Evolutionary conservation across 306 rosid genomes (phyloP).

Genomic region (Vigna trinervia): DNA sequence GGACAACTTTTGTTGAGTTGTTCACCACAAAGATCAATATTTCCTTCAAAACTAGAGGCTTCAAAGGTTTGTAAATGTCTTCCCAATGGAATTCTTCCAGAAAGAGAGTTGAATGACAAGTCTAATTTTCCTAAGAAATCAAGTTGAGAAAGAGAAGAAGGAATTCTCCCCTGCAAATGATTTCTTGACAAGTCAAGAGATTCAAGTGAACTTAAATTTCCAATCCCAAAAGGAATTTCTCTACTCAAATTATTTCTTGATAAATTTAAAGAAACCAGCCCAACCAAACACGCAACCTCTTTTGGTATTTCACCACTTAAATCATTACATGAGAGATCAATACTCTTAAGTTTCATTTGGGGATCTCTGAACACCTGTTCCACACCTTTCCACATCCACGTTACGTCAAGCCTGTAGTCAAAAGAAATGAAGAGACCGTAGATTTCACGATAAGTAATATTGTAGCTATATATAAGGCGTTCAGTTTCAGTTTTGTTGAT

Average conservation of each 20-base stretch:
- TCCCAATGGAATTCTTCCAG: not conserved
- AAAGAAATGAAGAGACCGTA: accelerated
- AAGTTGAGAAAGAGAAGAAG: not conserved
- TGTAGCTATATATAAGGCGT: too few species aligned
- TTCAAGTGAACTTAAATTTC: not conserved
- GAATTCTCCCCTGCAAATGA: not conserved
- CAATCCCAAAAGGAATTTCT: not conserved
- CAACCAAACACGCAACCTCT: not conserved
- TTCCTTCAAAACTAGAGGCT: constrained; percentile 20
- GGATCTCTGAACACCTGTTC: not conserved
- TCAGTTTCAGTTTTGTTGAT: too few species aligned
- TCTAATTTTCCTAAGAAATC: not conserved
- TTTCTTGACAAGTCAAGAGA: constrained; percentile 14
- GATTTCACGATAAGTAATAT: too few species aligned
- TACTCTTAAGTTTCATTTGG: not conserved
- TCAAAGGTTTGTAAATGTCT: not conserved
- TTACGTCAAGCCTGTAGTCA: too few species aligned
- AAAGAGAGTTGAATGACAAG: not conserved
- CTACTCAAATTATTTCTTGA: not conserved
- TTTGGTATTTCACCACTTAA: not conserved
- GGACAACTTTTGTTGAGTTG: not conserved
- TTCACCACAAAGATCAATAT: constrained; percentile 21
- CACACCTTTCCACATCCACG: not conserved
- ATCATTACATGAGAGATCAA: not conserved
- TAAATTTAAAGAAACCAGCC: not conserved